Evolutionary conservation across 192 early-diverging fungal species (phyloP).

Genomic region (Entomortierella beljakovae): DNA sequence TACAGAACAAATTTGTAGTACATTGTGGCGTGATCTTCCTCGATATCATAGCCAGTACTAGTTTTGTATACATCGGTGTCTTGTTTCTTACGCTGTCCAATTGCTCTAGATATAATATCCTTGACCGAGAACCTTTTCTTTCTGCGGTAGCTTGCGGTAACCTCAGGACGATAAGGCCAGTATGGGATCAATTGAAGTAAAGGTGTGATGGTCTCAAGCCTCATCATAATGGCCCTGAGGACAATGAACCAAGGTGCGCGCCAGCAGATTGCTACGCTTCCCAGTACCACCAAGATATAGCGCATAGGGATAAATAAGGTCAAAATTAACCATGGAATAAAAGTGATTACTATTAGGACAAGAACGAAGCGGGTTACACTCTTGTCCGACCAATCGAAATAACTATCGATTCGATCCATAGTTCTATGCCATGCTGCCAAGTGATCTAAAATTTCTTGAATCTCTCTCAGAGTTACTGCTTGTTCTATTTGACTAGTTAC

Average conservation of each 20-base stretch:
- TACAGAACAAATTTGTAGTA: constrained; percentile 60
- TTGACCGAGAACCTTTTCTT: constrained; percentile 51
- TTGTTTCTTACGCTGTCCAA: constrained; percentile 55
- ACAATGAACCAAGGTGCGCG: constrained; percentile 58
- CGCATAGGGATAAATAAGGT: constrained; percentile 54
- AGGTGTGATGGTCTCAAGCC: constrained; percentile 37
- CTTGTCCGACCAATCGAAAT: constrained; percentile 56
- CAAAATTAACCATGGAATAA: constrained; percentile 53
- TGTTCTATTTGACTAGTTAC: constrained; percentile 55
- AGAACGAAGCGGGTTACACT: constrained; percentile 31
- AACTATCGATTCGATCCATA: constrained; percentile 30
- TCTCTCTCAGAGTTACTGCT: constrained; percentile 51
- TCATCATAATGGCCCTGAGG: constrained; percentile 44
- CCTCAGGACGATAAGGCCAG: constrained; percentile 36
- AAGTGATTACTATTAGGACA: constrained; percentile 24
- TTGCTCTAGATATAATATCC: constrained; percentile 49
- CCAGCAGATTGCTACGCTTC: constrained; percentile 56
- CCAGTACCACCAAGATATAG: constrained; percentile 35
- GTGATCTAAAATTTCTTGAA: constrained; percentile 57
- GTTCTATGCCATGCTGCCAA: constrained; percentile 46
- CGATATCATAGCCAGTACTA: constrained; percentile 53
- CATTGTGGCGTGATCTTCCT: constrained; percentile 53
- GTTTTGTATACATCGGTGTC: constrained; percentile 37
- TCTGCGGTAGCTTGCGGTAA: constrained; percentile 23
- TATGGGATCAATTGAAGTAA: constrained; percentile 38